A percentile compares a stretch with the other conserved stretches of the same genome.
phyloP scores from a whole-genome alignment of 345 rosid species.

The Clausena lansium region DNA sequence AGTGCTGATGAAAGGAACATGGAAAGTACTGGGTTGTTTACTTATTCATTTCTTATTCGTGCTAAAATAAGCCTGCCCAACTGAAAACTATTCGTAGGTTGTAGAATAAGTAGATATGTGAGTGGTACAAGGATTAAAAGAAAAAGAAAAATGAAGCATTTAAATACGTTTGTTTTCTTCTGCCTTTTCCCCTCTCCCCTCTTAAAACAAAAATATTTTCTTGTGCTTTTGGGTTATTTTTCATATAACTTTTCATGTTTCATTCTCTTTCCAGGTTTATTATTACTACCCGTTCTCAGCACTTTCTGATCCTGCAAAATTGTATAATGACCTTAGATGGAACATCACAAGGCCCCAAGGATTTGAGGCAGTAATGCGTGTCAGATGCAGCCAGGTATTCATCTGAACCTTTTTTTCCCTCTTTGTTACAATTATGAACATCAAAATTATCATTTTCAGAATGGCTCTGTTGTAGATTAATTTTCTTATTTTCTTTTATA shows the following conservation, averaged over 20 bases:
- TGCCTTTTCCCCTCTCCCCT: not conserved
- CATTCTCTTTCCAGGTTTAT: constrained; percentile 62
- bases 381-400: constrained; percentile 89
- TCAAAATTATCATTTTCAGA: constrained; percentile 1
- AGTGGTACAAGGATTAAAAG: not conserved
- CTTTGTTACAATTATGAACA: not conserved
- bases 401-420: not conserved
- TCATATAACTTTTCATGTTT: constrained; percentile 4
- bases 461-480: constrained; percentile 9
- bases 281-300: constrained; percentile 92
- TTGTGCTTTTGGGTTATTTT: not conserved
- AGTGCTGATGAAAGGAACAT: not conserved
- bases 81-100: not conserved
- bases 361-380: constrained; percentile 98
- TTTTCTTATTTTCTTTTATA: constrained; percentile 27
- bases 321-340: constrained; percentile 98
- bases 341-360: constrained; percentile 98
- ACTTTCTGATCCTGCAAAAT: constrained; percentile 87
- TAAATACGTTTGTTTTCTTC: not conserved
- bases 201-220: not conserved
- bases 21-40: not conserved
- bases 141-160: not conserved
- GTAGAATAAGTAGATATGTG: not conserved
- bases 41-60: not conserved
- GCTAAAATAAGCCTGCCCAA: not conserved